A percentile compares a stretch with the other conserved stretches of the same genome.
These are phyloP conservation scores for Staphylotrichum longicolle DNA, from an alignment of 495 filamentous ascomycete genomes.

Conservation along the genomic window DNA sequence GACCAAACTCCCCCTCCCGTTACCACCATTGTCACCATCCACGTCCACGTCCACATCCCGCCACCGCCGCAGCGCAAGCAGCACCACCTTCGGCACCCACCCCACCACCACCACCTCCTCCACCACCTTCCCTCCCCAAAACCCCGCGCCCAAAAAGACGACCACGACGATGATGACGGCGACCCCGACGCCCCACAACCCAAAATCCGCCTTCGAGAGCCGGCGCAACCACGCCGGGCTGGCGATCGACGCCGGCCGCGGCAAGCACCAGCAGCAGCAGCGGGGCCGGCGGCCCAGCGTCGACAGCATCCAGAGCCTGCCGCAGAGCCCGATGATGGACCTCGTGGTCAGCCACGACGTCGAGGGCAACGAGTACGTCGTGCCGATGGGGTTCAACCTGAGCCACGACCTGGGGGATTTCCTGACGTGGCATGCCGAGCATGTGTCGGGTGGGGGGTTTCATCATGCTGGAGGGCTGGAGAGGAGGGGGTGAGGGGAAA, in stretches of 20 bases:
- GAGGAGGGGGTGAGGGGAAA: background rate
- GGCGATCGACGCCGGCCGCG: slow-evolving; percentile 23
- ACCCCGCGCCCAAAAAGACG: no score
- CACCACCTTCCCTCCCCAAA: background rate
- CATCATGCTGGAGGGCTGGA: background rate
- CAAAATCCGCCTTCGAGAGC: background rate
- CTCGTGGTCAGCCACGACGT: slow-evolving; percentile 40
- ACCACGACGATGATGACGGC: background rate
- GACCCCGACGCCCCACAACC: no score
- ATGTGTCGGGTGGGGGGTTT: slow-evolving; percentile 23
- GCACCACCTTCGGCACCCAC: slow-evolving; percentile 10
- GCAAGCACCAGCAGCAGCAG: no score
- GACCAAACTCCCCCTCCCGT: background rate
- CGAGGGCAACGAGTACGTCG: slow-evolving; percentile 43
- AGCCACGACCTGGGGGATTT: slow-evolving; percentile 54
- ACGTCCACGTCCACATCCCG: slow-evolving; percentile 1
- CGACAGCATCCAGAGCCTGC: slow-evolving; percentile 43
- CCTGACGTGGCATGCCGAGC: slow-evolving; percentile 48
- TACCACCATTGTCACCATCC: background rate
- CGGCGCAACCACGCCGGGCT: slow-evolving; percentile 19
- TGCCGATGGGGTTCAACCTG: slow-evolving; percentile 57
- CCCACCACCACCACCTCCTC: background rate
- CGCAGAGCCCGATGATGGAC: slow-evolving; percentile 53
- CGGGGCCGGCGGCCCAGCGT: slow-evolving; percentile 14
- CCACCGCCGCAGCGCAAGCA: slow-evolving; percentile 23